Conservation (phyloP, 106 monocot species). For the Apostasia shenzhenica region DNA sequence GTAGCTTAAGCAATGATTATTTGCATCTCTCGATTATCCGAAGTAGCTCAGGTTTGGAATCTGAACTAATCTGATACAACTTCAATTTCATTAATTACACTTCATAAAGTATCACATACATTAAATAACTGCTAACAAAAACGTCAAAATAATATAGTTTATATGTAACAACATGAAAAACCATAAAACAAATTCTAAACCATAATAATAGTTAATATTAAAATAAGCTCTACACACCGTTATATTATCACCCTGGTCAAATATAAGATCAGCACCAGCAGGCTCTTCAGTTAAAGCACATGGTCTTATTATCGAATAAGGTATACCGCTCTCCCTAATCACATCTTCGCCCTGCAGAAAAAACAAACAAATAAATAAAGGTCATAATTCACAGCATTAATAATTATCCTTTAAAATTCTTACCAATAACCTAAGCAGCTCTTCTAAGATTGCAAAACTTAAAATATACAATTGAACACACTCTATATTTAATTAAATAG, state of each 20-base stretch:
- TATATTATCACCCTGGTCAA: constrained; percentile 97
- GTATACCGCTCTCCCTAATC: constrained; percentile 78
- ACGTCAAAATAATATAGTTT: too few species aligned
- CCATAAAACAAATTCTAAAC: too few species aligned
- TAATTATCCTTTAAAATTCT: background rate
- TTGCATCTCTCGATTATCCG: too few species aligned
- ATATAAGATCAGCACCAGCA: constrained; percentile 88
- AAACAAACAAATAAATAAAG: background rate
- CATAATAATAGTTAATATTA: background rate
- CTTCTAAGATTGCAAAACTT: background rate
- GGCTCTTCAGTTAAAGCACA: constrained; percentile 98
- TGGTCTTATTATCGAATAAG: constrained; percentile 85
- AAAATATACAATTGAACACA: too few species aligned
- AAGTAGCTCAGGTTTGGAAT: too few species aligned
- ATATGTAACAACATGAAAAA: too few species aligned
- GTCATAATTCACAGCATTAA: background rate
- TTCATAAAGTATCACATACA: too few species aligned
- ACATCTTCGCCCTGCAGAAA: constrained; percentile 83
- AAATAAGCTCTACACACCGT: constrained; percentile 45
- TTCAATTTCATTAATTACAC: too few species aligned
- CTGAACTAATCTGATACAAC: too few species aligned
- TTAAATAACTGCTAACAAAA: too few species aligned
- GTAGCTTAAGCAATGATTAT: too few species aligned
- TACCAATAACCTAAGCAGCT: background rate
- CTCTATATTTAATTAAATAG: too few species aligned